Base-by-base conservation (phyloP, 441 rosid species). In the Dalechampia spathulata region DNA sequence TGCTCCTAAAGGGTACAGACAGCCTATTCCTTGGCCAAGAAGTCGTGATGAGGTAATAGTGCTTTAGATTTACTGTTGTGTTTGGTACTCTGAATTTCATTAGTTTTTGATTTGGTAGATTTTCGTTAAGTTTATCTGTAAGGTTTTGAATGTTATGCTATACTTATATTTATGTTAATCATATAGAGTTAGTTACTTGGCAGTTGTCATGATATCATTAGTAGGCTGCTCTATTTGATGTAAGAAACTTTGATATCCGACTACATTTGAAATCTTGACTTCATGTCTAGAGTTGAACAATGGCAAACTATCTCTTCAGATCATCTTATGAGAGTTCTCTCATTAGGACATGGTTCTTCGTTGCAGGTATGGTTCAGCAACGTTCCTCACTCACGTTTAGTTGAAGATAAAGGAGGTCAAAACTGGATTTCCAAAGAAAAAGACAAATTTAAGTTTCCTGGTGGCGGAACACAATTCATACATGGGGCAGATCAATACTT, bases 401-500 rank as follows among this genome's bases (percentile, higher is more conserved):
- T 81, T 64, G 94, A 90, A 59, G 99, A 94, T 55, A 94, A 94
- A 72, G 90, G 99, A 15, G 97, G 97, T 56, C 99, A 94, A 67
- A 94, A 94, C 69, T 94, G 99, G 97, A 90, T 94, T 46, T 60
- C 59, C 40, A 81, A 64, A 58, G 78, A 53, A 27, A 87, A 94
- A 55, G 79, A 87, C 64, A 94, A 87, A 70, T 90, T 94, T 64
- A 86, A 66, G 76, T 90, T 94, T 75, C 96, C 99, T 39, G 97
- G 97, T 32, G 99, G 99, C 57, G 99, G 97, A 45, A 94, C 99
- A 4, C 96, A 90, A 78, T 93, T 90, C 75, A 94, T 94, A 62
- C 99, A 90, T n/a, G 99, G 99, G 23, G 97, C 96, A 54, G 82
- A 90, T 71, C 62, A 81, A 19, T 94, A 94, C 81, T 70, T 94